These are phyloP conservation scores for Rhodotorula glutinis DNA, from an alignment of 1,284 basidiomycete species.

Conservation along the genomic window DNA sequence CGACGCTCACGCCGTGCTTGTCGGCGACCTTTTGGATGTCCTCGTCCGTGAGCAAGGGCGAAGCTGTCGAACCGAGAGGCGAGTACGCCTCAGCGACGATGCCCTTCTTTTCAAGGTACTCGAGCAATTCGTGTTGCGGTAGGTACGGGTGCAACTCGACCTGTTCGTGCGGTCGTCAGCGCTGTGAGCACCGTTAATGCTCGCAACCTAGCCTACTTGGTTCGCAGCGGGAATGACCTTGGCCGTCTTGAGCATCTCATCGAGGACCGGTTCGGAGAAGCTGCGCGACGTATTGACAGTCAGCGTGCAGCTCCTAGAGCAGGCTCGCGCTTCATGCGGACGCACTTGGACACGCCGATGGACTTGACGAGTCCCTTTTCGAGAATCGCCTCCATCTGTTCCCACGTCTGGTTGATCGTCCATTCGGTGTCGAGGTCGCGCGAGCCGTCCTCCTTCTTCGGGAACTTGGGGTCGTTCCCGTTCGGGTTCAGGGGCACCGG, in stretches of 20 bases:
- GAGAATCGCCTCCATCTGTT: slow-evolving; percentile 69
- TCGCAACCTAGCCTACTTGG: slow-evolving; percentile 56
- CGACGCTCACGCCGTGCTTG: slow-evolving; percentile 59
- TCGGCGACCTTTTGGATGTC: slow-evolving; percentile 54
- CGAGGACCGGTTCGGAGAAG: slow-evolving; percentile 31
- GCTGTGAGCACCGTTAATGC: too few relatives aligned
- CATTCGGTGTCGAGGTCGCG: slow-evolving; percentile 46
- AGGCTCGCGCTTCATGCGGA: background rate
- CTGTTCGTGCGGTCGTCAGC: background rate
- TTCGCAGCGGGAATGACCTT: slow-evolving; percentile 67
- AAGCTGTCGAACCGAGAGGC: slow-evolving; percentile 72
- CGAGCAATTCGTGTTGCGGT: slow-evolving; percentile 66
- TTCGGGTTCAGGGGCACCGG: slow-evolving; percentile 61
- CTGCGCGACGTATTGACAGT: background rate
- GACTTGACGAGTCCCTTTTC: slow-evolving; percentile 68
- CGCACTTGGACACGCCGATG: slow-evolving; percentile 58
- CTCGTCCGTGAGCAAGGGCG: slow-evolving; percentile 67
- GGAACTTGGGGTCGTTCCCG: slow-evolving; percentile 68
- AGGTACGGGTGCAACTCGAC: slow-evolving; percentile 43
- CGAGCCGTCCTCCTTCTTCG: slow-evolving; percentile 64
- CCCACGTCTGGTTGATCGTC: slow-evolving; percentile 67
- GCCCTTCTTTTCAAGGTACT: slow-evolving; percentile 64
- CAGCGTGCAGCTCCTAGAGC: background rate
- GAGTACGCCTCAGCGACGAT: slow-evolving; percentile 79
- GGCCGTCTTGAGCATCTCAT: slow-evolving; percentile 53